Evolutionary conservation across 1,139 yeast species (phyloP), one percentile per base, ranked within the genome.

Genomic region (Saccharomycopsis phalli): DNA sequence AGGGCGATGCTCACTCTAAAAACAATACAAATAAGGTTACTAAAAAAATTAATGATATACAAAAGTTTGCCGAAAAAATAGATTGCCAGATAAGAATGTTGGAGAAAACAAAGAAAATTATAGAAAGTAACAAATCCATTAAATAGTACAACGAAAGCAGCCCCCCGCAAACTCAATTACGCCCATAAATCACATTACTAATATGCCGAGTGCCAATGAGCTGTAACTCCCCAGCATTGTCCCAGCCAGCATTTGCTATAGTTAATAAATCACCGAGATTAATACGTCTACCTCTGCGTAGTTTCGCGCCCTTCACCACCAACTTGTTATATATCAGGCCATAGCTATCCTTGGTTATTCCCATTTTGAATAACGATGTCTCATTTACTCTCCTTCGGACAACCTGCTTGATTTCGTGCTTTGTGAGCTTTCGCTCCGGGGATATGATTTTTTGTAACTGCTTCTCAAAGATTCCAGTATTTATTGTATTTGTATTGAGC

Each of bases 161-260:
- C 19, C 31, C 8, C n/a, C 7, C 6, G 19, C 6, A 7, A 28
- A n/a, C n/a, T 26, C 14, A 26, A 14, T n/a, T 11, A 14, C 8
- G n/a, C 14, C 29, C 29, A 10, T 26, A 14, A 6, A n/a, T 14
- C 29, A 26, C 14, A 4, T 26, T 26, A n/a, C n/a, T 6, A 4
- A 26, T 5, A 4, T 14, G 29, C 14, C 29, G 8, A 11, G 14
- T 4, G 5, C 29, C 29, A 26, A 26, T 26, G n/a, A 14, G 29
- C 5, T 26, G 4, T 11, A 7, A 4, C 29, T 26, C 29, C 14
- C 29, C 29, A 5, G 29, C 29, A n/a, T 26, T 11, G 14, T 66
- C 63, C 93, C 93, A 81, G 5, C 88, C 91, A 4, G 74, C 69
- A 51, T 80, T 71, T 28, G 81, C 69, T 13, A 81, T 69, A 44